Evolutionary conservation across 495 filamentous ascomycete genomes (phyloP), one percentile per base, ranked within the genome.

Genomic region (Cercophora sp.): DNA sequence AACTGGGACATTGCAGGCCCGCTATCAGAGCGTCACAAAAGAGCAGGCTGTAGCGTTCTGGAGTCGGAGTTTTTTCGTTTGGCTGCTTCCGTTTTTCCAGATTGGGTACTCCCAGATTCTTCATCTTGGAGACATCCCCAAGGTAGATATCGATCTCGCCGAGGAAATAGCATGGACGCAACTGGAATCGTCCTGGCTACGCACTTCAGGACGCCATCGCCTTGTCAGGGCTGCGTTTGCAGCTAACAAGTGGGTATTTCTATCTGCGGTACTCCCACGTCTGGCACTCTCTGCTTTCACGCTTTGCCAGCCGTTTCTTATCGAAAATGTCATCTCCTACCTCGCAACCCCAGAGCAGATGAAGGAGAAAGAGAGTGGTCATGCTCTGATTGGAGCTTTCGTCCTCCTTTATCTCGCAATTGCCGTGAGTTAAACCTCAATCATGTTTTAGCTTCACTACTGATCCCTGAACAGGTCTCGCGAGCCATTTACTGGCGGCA

Each of bases 321-420:
- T 54, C 24, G 29, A 40, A 6, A 18, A 20, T 19, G 29, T 42
- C 5, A 32, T 54, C 1, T 19, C 11, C 13, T 11, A 45, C 5
- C 8, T 53, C 25, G 18, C 13, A 8, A 15, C 13, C 1, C 20
- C 20, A 2, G 42, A 18, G 1, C 13, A 26, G 42, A n/a, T 16
- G 1, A 20, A n/a, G 8, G 22, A 40, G 2, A 31, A 31, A 15
- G 26, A 43, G 19, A 58, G 72, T 35, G 71, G 73, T 42, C 77
- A 79, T 59, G 79, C 76, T 2, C 52, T 84, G 27, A 80, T 84
- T 48, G 81, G 78, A 10, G 80, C 77, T 4, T 79, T 75, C 49
- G 56, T 72, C 22, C 39, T 84, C 24, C 73, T 81, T 1, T 85
- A 85, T 58, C 32, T 69, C 16, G 83, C 82, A 0, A 70, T 84